Evolutionary conservation across 345 rosid species (phyloP).

Genomic region (Salix exigua): DNA sequence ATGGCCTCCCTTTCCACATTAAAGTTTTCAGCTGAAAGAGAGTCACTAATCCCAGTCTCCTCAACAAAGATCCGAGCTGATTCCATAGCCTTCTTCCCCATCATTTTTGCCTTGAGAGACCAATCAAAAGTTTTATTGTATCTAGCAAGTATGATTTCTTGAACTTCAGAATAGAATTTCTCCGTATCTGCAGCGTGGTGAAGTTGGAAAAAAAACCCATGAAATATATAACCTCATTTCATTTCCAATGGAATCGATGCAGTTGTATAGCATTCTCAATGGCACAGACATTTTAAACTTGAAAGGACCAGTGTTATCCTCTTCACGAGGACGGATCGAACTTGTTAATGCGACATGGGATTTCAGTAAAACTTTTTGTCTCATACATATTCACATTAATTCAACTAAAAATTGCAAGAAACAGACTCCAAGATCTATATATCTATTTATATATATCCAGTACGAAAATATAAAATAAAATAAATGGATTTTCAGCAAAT

Average conservation of each 20-base stretch:
- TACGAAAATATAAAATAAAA: not conserved
- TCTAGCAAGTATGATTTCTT: conserved; percentile 74
- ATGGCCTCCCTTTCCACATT: conserved; percentile 75
- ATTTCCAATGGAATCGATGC: not conserved
- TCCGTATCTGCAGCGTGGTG: conserved; percentile 63
- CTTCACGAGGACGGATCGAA: not conserved
- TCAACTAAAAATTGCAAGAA: not conserved
- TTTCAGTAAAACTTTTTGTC: not conserved
- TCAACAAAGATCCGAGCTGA: conserved; percentile 75
- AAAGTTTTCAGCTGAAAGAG: conserved; percentile 78
- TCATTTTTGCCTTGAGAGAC: conserved; percentile 93
- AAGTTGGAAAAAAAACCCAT: conserved; percentile 4
- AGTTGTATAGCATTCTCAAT: not conserved
- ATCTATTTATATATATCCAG: not conserved
- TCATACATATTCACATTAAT: not conserved
- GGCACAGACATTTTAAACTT: not conserved
- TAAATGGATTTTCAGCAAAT: not conserved
- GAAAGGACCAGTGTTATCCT: not conserved
- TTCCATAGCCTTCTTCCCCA: conserved; percentile 90
- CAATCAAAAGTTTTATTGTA: conserved; percentile 85
- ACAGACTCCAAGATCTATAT: not conserved
- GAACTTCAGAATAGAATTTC: conserved; percentile 86
- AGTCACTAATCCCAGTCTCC: conserved; percentile 75
- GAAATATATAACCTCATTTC: not conserved
- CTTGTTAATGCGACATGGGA: not conserved